Base-by-base conservation (phyloP, 371 early-diverging fungal genomes). In the Mucor lusitanicus region DNA sequence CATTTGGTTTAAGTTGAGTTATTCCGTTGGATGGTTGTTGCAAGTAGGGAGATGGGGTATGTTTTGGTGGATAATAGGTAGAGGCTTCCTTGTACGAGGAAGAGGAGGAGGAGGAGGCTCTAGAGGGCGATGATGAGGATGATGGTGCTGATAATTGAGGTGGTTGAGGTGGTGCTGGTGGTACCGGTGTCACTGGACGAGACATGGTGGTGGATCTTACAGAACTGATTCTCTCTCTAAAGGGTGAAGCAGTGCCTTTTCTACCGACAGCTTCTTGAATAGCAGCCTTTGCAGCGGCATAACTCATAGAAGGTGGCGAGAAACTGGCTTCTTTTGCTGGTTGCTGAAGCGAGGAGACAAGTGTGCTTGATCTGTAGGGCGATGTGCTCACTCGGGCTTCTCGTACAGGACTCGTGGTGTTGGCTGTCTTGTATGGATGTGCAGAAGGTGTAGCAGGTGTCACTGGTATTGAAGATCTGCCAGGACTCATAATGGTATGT, bases 1-100 rank as follows among this genome's bases (percentile, higher is more conserved):
- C 63, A 6, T 39, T 71, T 13, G 71, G 71, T 27, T 63, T 59
- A 44, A 66, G 40, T 11, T 11, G 46, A 21, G 46, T 46, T 1
- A 21, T 46, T 46, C 46, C 46, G n/a, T 21, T 46, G n/a, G n/a
- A 46, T 19, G n/a, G 46, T 25, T 53, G 46, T 25, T 53, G 53
- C 15, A 56, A 33, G 19, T 32, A 56, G 6, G 57, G 32, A 4
- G 30, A 32, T n/a, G 57, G 57, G 32, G 33, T 56, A 56, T 56
- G n/a, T 33, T 33, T 56, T 1, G 42, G 21, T 25, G 60, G 37
- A 19, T 46, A 44, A 12, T 30, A 30, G 12, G 55, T 44, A 1
- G 40, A 42, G 23, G 39, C 6, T 6, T 30, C 46, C 4, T 39
- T 50, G 21, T 33, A 33, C 8, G 33, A 7, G 33, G 33, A 33